Evolutionary conservation across 495 filamentous ascomycete species (phyloP).

Genomic region (Pyrenopolyporus hunteri): DNA sequence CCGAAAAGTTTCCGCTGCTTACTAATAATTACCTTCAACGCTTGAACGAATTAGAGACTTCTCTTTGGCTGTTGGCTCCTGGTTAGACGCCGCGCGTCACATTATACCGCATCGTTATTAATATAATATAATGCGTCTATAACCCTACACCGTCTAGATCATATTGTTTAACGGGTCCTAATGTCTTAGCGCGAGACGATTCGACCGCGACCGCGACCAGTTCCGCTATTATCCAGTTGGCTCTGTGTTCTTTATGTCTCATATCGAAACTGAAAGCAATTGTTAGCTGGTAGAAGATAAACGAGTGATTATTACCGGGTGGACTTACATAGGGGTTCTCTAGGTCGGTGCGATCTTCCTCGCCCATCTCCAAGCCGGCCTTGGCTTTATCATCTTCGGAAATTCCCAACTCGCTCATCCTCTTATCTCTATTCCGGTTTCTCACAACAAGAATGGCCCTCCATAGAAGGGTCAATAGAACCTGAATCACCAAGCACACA

Average conservation of each 20-base stretch:
- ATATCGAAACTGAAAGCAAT: slow-evolving; percentile 21
- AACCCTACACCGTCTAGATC: no score
- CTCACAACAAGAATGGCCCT: slow-evolving; percentile 25
- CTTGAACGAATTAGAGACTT: no score
- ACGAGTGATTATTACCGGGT: not conserved
- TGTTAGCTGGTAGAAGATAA: not conserved
- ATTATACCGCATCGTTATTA: no score
- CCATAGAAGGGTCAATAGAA: slow-evolving; percentile 24
- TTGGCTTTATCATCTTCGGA: slow-evolving; percentile 33
- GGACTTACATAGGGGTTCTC: slow-evolving; percentile 33
- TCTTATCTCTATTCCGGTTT: slow-evolving; percentile 23
- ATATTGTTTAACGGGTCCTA: no score
- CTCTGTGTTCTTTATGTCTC: not conserved
- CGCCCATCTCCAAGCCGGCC: slow-evolving; percentile 36
- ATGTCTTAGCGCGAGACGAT: no score
- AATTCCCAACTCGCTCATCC: slow-evolving; percentile 30
- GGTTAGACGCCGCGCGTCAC: no score
- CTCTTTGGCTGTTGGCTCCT: no score
- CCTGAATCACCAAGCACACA: slow-evolving; percentile 20
- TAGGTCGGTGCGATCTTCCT: slow-evolving; percentile 33
- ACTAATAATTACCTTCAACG: no score
- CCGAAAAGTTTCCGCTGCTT: no score
- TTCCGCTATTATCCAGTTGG: no score
- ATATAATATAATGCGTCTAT: no score
- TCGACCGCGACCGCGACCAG: no score